Percentiles rank a stretch among this genome's conserved stretches.
Evolutionary conservation across 2,329 filamentous ascomycete genomes (phyloP).

Genomic region (Paracamarosporium sp.): DNA sequence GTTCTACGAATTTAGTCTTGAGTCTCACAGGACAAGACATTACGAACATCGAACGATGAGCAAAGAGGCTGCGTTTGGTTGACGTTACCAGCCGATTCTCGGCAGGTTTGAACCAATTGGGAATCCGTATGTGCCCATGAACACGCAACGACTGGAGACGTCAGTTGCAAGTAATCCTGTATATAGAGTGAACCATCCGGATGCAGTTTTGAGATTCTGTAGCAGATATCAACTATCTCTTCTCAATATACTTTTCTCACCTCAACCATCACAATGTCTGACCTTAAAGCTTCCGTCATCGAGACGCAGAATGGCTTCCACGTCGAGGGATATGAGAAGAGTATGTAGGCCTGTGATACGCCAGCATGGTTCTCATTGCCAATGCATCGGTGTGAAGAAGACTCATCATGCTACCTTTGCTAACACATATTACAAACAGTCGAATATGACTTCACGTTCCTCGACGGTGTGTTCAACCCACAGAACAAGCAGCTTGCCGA

Average conservation of each 20-base stretch:
- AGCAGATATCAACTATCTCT: conserved; percentile 13
- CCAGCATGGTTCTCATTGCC: neutral
- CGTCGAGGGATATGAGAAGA: conserved; percentile 77
- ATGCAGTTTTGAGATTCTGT: neutral
- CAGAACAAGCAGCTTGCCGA: conserved; percentile 67
- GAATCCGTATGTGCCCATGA: conserved; percentile 22
- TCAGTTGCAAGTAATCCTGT: conserved; percentile 17
- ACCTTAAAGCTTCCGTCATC: conserved; percentile 68
- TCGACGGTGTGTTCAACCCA: conserved; percentile 71
- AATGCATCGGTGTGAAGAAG: neutral
- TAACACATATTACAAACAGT: conserved; percentile 37
- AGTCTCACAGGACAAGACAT: conserved; percentile 31
- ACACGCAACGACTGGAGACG: conserved; percentile 17
- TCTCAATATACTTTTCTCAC: conserved; percentile 16
- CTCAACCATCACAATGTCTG: conserved; percentile 63
- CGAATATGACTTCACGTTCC: conserved; percentile 76
- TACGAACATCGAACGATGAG: conserved; percentile 26
- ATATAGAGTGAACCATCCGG: conserved; percentile 25
- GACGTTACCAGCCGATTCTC: conserved; percentile 29
- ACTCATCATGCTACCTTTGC: neutral
- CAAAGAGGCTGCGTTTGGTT: conserved; percentile 30
- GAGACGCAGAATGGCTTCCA: conserved; percentile 72
- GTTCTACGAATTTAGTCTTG: conserved; percentile 21
- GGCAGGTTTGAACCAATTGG: conserved; percentile 31
- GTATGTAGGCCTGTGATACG: neutral